phyloP scores from a whole-genome alignment of 2,329 filamentous ascomycete genomes.

The Aspergillus arachidicola region DNA sequence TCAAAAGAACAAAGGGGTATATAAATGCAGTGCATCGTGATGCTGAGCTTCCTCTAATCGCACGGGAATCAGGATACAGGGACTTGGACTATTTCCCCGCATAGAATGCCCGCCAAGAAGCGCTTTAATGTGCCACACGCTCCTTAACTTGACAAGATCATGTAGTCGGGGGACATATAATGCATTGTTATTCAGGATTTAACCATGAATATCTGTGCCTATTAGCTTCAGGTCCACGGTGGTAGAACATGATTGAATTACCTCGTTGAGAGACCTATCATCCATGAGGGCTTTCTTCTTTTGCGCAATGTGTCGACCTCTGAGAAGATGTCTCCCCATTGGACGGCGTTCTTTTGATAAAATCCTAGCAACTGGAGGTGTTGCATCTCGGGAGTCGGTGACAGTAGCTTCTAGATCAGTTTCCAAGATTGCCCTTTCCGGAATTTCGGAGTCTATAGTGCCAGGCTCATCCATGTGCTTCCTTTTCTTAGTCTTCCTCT shows the following conservation, averaged over 20 bases:
- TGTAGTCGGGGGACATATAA: not conserved
- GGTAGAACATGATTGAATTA: slow-evolving; percentile 44
- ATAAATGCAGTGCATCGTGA: not conserved
- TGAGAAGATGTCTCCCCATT: slow-evolving; percentile 69
- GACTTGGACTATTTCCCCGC: not conserved
- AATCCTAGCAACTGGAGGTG: slow-evolving; percentile 48
- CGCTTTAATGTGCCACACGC: not conserved
- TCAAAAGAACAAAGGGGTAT: not conserved
- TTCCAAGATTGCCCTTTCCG: slow-evolving; percentile 3
- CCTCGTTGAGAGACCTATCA: slow-evolving; percentile 81
- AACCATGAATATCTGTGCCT: slow-evolving; percentile 41
- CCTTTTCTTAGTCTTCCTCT: slow-evolving; percentile 39
- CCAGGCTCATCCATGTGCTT: slow-evolving; percentile 34
- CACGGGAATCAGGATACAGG: not conserved
- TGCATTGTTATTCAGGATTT: slow-evolving; percentile 23
- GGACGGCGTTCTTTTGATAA: slow-evolving; percentile 51
- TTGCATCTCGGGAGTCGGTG: slow-evolving; percentile 45
- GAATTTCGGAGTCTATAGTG: slow-evolving; percentile 27
- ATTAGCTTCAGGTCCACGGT: slow-evolving; percentile 16
- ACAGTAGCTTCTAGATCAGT: slow-evolving; percentile 21
- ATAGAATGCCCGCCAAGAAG: not conserved
- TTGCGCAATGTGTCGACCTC: slow-evolving; percentile 82
- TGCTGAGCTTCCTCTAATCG: not conserved
- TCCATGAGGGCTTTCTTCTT: slow-evolving; percentile 85
- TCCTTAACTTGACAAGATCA: not conserved